Evolutionary conservation across 2,329 filamentous ascomycete genomes (phyloP).

Genomic region (Ceratocystis albifundus): DNA sequence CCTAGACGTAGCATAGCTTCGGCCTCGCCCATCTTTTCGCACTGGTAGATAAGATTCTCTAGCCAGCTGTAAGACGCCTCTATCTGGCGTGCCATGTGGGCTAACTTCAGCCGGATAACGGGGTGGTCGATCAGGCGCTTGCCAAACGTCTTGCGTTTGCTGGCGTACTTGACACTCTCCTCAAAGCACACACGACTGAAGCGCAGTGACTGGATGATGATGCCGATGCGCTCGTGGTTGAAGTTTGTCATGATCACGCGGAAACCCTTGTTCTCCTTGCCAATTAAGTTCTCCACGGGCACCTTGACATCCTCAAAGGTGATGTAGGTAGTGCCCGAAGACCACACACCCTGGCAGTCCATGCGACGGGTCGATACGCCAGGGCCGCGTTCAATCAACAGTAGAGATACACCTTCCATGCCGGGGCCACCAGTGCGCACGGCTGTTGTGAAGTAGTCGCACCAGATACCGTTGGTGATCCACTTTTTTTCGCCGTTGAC

Average conservation of each 20-base stretch:
- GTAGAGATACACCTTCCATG: conserved; percentile 84
- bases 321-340: conserved; percentile 88
- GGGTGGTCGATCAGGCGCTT: conserved; percentile 94
- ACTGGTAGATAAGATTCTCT: conserved; percentile 89
- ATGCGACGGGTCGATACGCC: conserved; percentile 89
- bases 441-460: conserved; percentile 93
- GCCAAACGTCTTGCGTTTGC: conserved; percentile 94
- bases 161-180: conserved; percentile 89
- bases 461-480: conserved; percentile 97
- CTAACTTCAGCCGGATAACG: conserved; percentile 93
- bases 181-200: conserved; percentile 97
- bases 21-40: conserved; percentile 80
- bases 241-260: conserved; percentile 99
- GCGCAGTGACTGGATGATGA: conserved; percentile 92
- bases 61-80: conserved; percentile 96
- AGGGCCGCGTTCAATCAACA: conserved; percentile 82
- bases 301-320: conserved; percentile 99
- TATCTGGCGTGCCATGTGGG: conserved; percentile 96
- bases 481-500: conserved; percentile 99
- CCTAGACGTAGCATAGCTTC: conserved; percentile 95
- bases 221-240: conserved; percentile 97
- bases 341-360: conserved; percentile 98
- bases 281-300: conserved; percentile 94
- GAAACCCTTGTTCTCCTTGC: conserved; percentile 97
- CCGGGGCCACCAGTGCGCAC: conserved; percentile 79